Percentiles rank a stretch among this genome's conserved stretches.
These are phyloP conservation scores for Spinacia oleracea DNA, from an alignment of 179 eudicot genomes.

Conservation along the genomic window DNA sequence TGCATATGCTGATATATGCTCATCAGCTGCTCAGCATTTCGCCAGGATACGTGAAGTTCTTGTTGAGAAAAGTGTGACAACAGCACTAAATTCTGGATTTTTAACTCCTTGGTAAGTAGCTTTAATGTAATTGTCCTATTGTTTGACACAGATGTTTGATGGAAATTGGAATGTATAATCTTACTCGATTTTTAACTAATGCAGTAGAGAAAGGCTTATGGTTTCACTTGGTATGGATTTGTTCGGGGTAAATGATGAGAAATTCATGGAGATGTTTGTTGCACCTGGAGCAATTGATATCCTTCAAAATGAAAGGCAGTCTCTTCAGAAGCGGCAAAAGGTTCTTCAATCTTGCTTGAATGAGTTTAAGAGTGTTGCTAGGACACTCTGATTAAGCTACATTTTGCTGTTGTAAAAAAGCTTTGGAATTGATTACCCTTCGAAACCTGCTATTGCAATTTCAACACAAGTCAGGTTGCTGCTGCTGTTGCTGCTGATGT, in stretches of 20 bases:
- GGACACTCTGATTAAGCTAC: constrained; percentile 50
- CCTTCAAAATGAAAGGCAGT: constrained; percentile 69
- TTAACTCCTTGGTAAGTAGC: constrained; percentile 80
- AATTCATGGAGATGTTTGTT: constrained; percentile 98
- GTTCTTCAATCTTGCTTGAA: constrained; percentile 77
- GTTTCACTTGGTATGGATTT: constrained; percentile 80
- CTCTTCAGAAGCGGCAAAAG: constrained; percentile 93
- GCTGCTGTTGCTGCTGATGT: background rate
- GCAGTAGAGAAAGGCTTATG: constrained; percentile 82
- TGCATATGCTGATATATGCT: constrained; percentile 83
- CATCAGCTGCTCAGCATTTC: constrained; percentile 87
- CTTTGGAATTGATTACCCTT: background rate
- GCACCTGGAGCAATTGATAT: constrained; percentile 88
- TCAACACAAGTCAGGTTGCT: background rate
- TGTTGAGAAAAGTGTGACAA: constrained; percentile 86
- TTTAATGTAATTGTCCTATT: background rate
- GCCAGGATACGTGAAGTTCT: constrained; percentile 91
- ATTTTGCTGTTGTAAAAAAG: background rate
- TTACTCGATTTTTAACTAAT: background rate
- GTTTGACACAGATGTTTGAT: background rate
- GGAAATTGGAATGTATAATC: background rate
- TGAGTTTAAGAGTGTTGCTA: constrained; percentile 83
- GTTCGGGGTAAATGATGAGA: constrained; percentile 88
- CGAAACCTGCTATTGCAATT: background rate
- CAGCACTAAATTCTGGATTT: constrained; percentile 86